Percentiles rank a stretch among this genome's conserved stretches.
These are phyloP conservation scores for Ensete ventricosum DNA, from an alignment of 176 grass and related monocot genomes.

Conservation along the genomic window DNA sequence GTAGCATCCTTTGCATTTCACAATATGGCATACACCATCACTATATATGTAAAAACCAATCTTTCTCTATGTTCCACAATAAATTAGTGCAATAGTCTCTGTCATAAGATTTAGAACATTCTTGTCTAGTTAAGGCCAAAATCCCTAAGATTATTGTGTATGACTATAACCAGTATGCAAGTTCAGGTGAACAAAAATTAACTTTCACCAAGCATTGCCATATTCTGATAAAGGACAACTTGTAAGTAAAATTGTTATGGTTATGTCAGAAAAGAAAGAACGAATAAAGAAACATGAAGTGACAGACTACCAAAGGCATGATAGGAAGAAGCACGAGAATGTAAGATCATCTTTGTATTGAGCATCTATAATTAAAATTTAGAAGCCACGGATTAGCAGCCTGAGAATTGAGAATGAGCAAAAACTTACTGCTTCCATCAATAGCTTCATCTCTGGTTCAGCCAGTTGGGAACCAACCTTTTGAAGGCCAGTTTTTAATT, in stretches of 20 bases:
- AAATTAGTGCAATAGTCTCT: background rate
- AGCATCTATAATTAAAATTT: background rate
- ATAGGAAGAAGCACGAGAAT: background rate
- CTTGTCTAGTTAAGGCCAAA: background rate
- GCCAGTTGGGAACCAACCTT: constrained; percentile 70
- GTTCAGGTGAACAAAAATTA: background rate
- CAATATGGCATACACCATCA: background rate
- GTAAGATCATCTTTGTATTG: background rate
- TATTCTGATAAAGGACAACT: background rate
- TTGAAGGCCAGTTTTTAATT: constrained; percentile 75
- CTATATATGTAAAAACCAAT: background rate
- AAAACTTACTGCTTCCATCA: constrained; percentile 85
- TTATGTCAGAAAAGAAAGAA: background rate
- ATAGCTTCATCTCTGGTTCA: constrained; percentile 86
- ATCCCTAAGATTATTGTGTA: background rate
- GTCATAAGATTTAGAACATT: background rate
- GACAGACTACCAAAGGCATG: background rate
- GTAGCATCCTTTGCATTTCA: background rate
- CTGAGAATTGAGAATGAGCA: background rate
- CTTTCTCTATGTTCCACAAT: background rate
- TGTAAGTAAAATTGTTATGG: background rate
- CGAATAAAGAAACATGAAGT: background rate
- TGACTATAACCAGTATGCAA: background rate
- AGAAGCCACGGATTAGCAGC: background rate
- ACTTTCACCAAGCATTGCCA: background rate